Base-by-base conservation (phyloP, 352 stramenopile genomes). In the Vaucheria bursata region DNA sequence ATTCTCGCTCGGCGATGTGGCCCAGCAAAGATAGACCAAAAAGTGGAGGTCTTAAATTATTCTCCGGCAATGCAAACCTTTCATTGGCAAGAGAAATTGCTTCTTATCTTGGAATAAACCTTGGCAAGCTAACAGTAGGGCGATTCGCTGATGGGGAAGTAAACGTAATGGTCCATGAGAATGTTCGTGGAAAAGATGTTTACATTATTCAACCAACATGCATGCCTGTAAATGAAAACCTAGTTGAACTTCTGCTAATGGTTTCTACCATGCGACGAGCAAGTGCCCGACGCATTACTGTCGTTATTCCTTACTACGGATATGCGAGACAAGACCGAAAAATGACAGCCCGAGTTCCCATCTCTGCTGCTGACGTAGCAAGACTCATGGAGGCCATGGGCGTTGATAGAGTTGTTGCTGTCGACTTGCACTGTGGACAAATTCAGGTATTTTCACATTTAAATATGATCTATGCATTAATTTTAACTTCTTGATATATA, bases 181-280 rank as follows among this genome's bases (percentile, higher is more conserved):
- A 98, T 87, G 96, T 99, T 82, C 93, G 96, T 75, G 96, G 96
- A 75, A 98, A 99, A 85, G 95, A 99, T 88, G 94, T 98, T 75
- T 99, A 99, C 88, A 97, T 99, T 79, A 93, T 99, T 59, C 96
- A 99, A 88, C 95, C 96, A 3, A 99, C 96, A 37, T 99, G 95
- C 86, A 90, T 94, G 77, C 95, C 94, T 39, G 96, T 99, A 74
- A 99, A 99, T 87, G 95, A 99, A 87, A 98, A 98, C 86, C 89
- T 99, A 0, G 98, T 99, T 94, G 96, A 99, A 88, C 86, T 99
- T 70, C 86, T 97, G 86, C 91, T 97, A 31, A 97, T 97, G 91
- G 88, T 90, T 50, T 97, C 91, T 71, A 98, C 95, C 31, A 96
- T 98, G 87, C 92, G 95, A 65, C 91, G 96, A 74, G 96, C 96